phyloP scores from a whole-genome alignment of 257 asterid species.

The Capsicum chinense region DNA sequence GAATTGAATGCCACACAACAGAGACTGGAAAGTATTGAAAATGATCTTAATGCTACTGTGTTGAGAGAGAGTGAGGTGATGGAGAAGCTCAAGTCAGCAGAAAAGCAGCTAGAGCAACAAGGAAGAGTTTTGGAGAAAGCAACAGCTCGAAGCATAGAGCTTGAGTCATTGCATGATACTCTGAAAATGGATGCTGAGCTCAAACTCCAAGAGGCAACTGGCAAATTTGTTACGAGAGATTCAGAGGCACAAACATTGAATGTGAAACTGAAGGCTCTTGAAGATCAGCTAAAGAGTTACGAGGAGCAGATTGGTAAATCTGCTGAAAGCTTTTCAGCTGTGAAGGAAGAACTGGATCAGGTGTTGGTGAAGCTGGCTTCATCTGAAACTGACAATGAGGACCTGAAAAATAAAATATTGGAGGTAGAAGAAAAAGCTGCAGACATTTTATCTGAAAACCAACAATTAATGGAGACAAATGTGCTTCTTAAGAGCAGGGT shows the following conservation, averaged over 20 bases:
- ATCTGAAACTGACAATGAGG: slow-evolving; percentile 59
- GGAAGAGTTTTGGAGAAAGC: slow-evolving; percentile 60
- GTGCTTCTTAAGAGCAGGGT: slow-evolving; percentile 53
- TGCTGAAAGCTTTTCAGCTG: slow-evolving; percentile 47
- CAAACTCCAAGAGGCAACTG: slow-evolving; percentile 69
- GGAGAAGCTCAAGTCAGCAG: slow-evolving; percentile 75
- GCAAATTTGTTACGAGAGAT: slow-evolving; percentile 62
- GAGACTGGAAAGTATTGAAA: slow-evolving; percentile 66
- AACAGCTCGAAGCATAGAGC: slow-evolving; percentile 59
- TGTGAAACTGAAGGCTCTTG: slow-evolving; percentile 64
- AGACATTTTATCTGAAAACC: slow-evolving; percentile 59
- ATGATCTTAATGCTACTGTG: slow-evolving; percentile 60
- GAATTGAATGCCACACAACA: slow-evolving; percentile 62
- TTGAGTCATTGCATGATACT: slow-evolving; percentile 62
- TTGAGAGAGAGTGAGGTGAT: slow-evolving; percentile 56
- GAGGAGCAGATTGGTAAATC: slow-evolving; percentile 73
- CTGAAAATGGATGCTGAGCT: slow-evolving; percentile 60
- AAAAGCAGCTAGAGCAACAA: slow-evolving; percentile 71
- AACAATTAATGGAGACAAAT: slow-evolving; percentile 58
- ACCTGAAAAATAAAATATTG: slow-evolving; percentile 50
- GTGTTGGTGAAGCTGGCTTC: slow-evolving; percentile 58
- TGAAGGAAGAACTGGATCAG: slow-evolving; percentile 64
- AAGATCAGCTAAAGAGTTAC: slow-evolving; percentile 61
- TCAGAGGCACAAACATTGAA: slow-evolving; percentile 65
- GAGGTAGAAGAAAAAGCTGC: slow-evolving; percentile 69